Conservation (phyloP, 2,329 filamentous ascomycete genomes). For the Pezicula carpinea region DNA sequence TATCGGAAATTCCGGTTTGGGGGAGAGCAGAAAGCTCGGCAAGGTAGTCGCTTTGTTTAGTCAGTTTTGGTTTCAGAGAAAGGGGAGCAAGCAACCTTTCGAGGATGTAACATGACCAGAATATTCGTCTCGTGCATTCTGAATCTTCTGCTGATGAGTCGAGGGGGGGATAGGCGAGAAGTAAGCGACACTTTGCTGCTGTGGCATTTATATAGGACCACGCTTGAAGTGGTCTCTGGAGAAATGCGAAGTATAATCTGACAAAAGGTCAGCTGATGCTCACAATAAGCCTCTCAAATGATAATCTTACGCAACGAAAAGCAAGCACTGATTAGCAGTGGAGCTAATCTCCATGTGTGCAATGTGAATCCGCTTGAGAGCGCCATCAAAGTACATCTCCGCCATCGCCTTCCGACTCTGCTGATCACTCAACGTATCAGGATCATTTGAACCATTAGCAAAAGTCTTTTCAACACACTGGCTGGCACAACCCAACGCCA, state of each 20-base stretch:
- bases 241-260: constrained; percentile 45
- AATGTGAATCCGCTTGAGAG: constrained; percentile 40
- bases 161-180: constrained; percentile 38
- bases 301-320: constrained; percentile 41
- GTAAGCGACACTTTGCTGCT: constrained; percentile 44
- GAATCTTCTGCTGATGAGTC: constrained; percentile 33
- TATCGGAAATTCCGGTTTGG: constrained; percentile 44
- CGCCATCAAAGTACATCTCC: constrained; percentile 41
- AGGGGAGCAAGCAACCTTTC: constrained; percentile 36
- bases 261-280: background rate
- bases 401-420: constrained; percentile 32
- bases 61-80: background rate
- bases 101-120: constrained; percentile 51
- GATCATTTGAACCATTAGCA: constrained; percentile 12
- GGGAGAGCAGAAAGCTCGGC: constrained; percentile 47
- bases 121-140: constrained; percentile 45
- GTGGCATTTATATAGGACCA: constrained; percentile 47
- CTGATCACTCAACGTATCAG: constrained; percentile 27
- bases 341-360: constrained; percentile 42
- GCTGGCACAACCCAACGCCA: constrained; percentile 44
- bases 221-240: constrained; percentile 45
- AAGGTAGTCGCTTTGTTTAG: constrained; percentile 41
- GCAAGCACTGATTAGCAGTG: constrained; percentile 43
- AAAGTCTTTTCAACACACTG: constrained; percentile 31
- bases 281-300: background rate